phyloP scores from a whole-genome alignment of 257 asterid genomes.

The Ilex asprella region DNA sequence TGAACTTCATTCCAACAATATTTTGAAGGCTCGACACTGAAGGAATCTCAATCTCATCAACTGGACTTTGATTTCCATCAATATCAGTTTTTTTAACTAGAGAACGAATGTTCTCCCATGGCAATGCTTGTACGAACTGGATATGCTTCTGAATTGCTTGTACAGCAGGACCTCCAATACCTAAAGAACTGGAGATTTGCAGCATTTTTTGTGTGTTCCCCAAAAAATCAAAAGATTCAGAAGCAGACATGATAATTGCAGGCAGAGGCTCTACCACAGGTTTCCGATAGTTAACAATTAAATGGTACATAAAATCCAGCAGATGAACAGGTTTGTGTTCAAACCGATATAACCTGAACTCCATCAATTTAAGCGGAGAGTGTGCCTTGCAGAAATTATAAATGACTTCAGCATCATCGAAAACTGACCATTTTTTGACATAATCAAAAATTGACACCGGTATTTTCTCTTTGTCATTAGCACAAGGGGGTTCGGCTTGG shows the following conservation, averaged over 20 bases:
- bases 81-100: constrained; percentile 8
- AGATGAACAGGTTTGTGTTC: constrained; percentile 8
- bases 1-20: constrained; percentile 16
- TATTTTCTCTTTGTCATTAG: background rate
- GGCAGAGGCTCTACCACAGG: too few relatives aligned
- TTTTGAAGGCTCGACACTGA: constrained; percentile 17
- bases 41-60: constrained; percentile 20
- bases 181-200: constrained; percentile 11
- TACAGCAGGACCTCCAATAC: constrained; percentile 5
- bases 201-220: constrained; percentile 16
- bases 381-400: constrained; percentile 13
- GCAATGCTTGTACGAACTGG: constrained; percentile 11
- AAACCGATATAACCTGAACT: background rate
- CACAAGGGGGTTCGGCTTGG: background rate
- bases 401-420: background rate
- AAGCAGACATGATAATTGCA: too few relatives aligned
- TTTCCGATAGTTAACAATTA: constrained; percentile 15
- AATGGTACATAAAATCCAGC: background rate
- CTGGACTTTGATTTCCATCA: constrained; percentile 2
- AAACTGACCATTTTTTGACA: background rate
- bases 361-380: constrained; percentile 25
- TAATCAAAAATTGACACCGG: background rate
- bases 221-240: background rate
- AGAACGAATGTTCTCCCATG: constrained; percentile 25
- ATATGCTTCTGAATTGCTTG: constrained; percentile 13